Conservation (phyloP, 108 stramenopile genomes). For the Cyclostephanos invisitatus region DNA sequence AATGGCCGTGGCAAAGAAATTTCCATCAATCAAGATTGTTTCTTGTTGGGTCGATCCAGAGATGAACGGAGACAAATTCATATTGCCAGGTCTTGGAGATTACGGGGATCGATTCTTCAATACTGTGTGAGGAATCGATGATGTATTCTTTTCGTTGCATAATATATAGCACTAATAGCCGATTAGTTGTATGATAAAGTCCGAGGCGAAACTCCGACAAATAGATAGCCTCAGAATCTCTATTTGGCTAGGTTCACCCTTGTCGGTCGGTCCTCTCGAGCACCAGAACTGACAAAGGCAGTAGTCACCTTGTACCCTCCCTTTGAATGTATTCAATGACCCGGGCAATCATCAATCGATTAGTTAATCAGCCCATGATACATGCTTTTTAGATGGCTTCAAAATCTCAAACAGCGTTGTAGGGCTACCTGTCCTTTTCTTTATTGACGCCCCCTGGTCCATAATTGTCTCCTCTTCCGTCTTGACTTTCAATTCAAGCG, state of each 20-base stretch:
- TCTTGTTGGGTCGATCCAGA: slow-evolving; percentile 89
- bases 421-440: background rate
- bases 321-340: background rate
- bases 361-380: background rate
- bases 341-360: background rate
- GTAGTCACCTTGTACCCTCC: background rate
- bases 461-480: background rate
- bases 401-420: background rate
- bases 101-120: slow-evolving; percentile 97
- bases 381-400: background rate
- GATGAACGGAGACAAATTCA: slow-evolving; percentile 93
- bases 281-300: background rate
- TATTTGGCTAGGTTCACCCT: too few relatives aligned
- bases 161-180: background rate
- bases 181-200: background rate
- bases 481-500: too few relatives aligned
- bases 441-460: background rate
- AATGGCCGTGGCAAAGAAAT: slow-evolving; percentile 44
- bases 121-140: slow-evolving; percentile 46
- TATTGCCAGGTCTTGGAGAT: slow-evolving; percentile 98
- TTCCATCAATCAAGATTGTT: slow-evolving; percentile 83
- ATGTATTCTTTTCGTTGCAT: background rate
- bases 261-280: too few relatives aligned
- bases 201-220: too few relatives aligned
- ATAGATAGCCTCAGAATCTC: too few relatives aligned